A percentile compares a stretch with the other conserved stretches of the same genome.
Conservation (phyloP, 192 early-diverging fungal genomes). For the Cetraspora pellucida region DNA sequence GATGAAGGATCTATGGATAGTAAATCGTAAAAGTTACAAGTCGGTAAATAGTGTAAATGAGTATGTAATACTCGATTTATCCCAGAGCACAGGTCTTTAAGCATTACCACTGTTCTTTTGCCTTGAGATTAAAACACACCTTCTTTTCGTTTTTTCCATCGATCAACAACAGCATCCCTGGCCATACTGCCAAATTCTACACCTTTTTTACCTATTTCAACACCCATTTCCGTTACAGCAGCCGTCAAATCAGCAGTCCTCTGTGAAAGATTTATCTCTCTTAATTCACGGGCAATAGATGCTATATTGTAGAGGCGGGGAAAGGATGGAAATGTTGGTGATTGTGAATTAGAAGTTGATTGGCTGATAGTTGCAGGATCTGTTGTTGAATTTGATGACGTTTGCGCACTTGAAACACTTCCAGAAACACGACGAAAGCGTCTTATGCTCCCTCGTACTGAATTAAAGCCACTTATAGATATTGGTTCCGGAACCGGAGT, state of each 20-base stretch:
- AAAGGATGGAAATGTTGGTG: constrained; percentile 4
- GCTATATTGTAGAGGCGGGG: background rate
- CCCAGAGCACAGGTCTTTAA: too few relatives aligned
- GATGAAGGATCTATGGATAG: constrained; percentile 10
- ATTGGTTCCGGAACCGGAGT: background rate
- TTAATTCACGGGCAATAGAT: constrained; percentile 5
- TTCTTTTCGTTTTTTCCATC: constrained; percentile 27
- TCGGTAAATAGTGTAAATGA: background rate
- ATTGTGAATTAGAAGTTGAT: background rate
- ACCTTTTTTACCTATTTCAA: constrained; percentile 8
- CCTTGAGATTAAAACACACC: constrained; percentile 1
- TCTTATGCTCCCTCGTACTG: constrained; percentile 22
- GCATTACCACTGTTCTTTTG: background rate
- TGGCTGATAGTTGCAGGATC: background rate
- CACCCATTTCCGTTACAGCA: constrained; percentile 1
- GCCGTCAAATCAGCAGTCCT: constrained; percentile 1
- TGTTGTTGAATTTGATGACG: background rate
- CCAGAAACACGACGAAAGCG: constrained; percentile 12
- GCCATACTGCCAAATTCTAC: constrained; percentile 23
- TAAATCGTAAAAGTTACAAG: background rate
- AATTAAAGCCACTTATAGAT: background rate
- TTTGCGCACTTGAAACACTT: background rate
- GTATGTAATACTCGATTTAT: background rate
- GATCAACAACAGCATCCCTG: constrained; percentile 24
- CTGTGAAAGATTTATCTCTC: constrained; percentile 8